phyloP scores from a whole-genome alignment of 2,329 filamentous ascomycete species.

The Fusarium brachygibbosum region DNA sequence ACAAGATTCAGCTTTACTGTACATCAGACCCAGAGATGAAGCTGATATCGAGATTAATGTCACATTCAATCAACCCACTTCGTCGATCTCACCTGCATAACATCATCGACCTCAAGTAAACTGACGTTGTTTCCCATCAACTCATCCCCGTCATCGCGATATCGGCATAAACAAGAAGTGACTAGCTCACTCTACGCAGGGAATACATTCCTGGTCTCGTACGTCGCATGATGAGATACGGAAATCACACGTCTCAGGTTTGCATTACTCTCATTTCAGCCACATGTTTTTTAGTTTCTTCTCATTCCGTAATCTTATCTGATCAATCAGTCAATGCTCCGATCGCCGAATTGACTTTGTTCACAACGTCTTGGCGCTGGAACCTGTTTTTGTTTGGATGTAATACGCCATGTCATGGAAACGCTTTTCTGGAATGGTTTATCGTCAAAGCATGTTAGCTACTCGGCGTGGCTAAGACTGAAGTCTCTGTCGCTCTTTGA shows the following conservation, averaged over 20 bases:
- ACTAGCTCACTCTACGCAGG: neutral
- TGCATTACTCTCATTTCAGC: conserved; percentile 3
- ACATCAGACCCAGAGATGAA: too few species aligned
- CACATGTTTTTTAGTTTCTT: neutral
- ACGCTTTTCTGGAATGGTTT: neutral
- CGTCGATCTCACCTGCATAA: too few species aligned
- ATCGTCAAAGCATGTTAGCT: neutral
- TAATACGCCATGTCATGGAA: neutral
- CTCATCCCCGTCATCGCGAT: neutral
- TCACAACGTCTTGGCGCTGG: neutral
- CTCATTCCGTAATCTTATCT: conserved; percentile 24
- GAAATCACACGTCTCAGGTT: conserved; percentile 6
- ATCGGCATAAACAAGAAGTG: neutral
- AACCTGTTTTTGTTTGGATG: neutral
- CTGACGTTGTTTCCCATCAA: neutral
- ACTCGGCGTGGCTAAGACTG: neutral
- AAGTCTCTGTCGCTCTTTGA: neutral
- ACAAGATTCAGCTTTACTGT: too few species aligned
- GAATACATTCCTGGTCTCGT: neutral
- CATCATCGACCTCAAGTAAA: too few species aligned
- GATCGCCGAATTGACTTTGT: neutral
- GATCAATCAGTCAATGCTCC: conserved; percentile 8
- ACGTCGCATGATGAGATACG: too few species aligned
- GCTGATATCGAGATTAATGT: too few species aligned
- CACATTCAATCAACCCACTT: too few species aligned